phyloP scores from a whole-genome alignment of 768 basidiomycete species.

The Lentinula detonsa region DNA sequence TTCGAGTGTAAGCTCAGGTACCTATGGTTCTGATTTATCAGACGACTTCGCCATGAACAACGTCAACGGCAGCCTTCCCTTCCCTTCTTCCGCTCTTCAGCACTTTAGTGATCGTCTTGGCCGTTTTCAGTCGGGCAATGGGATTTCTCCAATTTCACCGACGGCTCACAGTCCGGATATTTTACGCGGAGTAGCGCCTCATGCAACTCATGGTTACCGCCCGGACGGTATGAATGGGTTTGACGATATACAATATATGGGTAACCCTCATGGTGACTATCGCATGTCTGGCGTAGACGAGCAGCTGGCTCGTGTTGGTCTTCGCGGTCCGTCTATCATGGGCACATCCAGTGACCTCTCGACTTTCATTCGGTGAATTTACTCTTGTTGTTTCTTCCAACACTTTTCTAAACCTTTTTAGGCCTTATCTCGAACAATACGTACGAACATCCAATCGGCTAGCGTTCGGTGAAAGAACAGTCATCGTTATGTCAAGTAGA shows the following conservation, averaged over 20 bases:
- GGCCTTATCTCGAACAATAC: slow-evolving; percentile 82
- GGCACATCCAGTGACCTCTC: slow-evolving; percentile 68
- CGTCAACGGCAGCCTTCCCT: slow-evolving; percentile 40
- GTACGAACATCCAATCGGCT: slow-evolving; percentile 80
- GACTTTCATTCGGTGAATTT: slow-evolving; percentile 66
- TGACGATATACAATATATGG: slow-evolving; percentile 56
- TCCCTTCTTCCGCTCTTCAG: slow-evolving; percentile 44
- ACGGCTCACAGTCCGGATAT: slow-evolving; percentile 46
- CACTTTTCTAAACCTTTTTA: slow-evolving; percentile 21
- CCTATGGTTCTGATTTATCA: slow-evolving; percentile 53
- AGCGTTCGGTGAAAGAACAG: slow-evolving; percentile 86
- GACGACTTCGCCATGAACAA: slow-evolving; percentile 56
- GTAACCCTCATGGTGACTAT: slow-evolving; percentile 48
- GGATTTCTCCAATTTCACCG: slow-evolving; percentile 42
- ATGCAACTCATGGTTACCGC: slow-evolving; percentile 60
- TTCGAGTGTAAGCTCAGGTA: slow-evolving; percentile 25
- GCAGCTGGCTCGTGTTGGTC: slow-evolving; percentile 58
- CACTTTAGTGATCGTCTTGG: slow-evolving; percentile 54
- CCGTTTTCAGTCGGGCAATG: slow-evolving; percentile 41
- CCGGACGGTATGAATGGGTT: slow-evolving; percentile 47
- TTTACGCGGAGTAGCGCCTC: slow-evolving; percentile 65
- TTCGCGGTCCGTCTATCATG: slow-evolving; percentile 50
- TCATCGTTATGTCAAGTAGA: slow-evolving; percentile 96
- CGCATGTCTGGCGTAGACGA: slow-evolving; percentile 61
- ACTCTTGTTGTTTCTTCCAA: slow-evolving; percentile 1